Conservation (phyloP, 495 filamentous ascomycete species). For the Lasiosphaeris hirsuta region DNA sequence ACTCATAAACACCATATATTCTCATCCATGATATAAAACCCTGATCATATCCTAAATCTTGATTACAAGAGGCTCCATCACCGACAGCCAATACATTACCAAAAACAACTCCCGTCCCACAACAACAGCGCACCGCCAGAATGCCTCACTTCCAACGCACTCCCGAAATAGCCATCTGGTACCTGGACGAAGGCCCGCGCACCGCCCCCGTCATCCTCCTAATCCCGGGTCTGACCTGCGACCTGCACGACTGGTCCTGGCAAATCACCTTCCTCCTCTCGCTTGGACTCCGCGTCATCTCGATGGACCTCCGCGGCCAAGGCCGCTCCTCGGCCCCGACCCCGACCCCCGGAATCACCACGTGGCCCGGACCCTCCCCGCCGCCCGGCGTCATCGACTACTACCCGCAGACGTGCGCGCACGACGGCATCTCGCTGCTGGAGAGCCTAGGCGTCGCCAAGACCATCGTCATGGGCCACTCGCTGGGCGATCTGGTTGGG, state of each 20-base stretch:
- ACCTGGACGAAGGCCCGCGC: constrained; percentile 10
- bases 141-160: constrained; percentile 12
- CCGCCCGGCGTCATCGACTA: constrained; percentile 3
- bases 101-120: too few species aligned
- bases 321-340: constrained; percentile 57
- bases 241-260: constrained; percentile 69
- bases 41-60: not conserved
- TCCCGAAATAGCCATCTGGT: constrained; percentile 5
- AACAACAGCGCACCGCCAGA: too few species aligned
- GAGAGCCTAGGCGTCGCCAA: not conserved
- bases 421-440: constrained; percentile 5
- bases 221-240: constrained; percentile 53
- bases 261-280: constrained; percentile 68
- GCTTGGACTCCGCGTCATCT: constrained; percentile 53
- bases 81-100: too few species aligned
- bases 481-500: constrained; percentile 2
- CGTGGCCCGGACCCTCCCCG: constrained; percentile 6
- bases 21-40: too few species aligned
- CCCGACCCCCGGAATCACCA: not conserved
- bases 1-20: too few species aligned
- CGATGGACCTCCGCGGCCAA: constrained; percentile 55
- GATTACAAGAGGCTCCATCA: too few species aligned
- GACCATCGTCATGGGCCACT: constrained; percentile 3
- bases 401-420: constrained; percentile 11
- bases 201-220: constrained; percentile 60